Base-by-base conservation (phyloP, 2,329 filamentous ascomycete genomes). In the Waltergamsia citrina region DNA sequence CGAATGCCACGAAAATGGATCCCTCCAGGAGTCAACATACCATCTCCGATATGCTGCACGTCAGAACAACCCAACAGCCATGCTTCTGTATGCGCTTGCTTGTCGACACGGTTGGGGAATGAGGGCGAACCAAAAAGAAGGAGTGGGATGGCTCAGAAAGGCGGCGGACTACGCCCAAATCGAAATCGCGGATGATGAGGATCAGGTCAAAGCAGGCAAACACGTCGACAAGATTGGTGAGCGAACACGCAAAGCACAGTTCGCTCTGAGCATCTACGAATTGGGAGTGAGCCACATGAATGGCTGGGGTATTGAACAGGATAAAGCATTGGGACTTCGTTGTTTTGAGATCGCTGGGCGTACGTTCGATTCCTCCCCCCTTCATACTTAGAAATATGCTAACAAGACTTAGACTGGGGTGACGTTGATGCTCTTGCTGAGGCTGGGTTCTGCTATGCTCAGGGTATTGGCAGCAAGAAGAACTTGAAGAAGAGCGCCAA, bases 31-130 rank as follows among this genome's bases (percentile, higher is more conserved):
- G 57, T 96, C 90, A 0, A 96, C 92, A 1, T 98, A 96, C 52
- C 92, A 98, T 53, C 71, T 98, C 29, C 82, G 92, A 22, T 74
- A 94, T 39, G 92, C 92, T 4, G 90, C 92, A 1, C 78, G 80
- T 46, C 80, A 85, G 37, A 85, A 86, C 30, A 75, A 94, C 38
- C 85, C 92, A 1, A 94, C 90, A 0, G 92, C 82, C 16, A 98
- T 98, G 92, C 74, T 98, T 10, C 69, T 96, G 21, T 98, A 95
- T 56, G 92, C 90, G 5, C 70, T 98, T 23, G 92, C 92, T 9
- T 96, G 90, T 52, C 76, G 92, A 32, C 92, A 98, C 52, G 92
- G 92, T 32, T 98, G 92, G 92, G 92, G 92, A 14, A 95, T 96
- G 85, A 80, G 88, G 8, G 75, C 86, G 7, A 95, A 94, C 54